Percentiles rank a stretch among this genome's conserved stretches.
phyloP scores from a whole-genome alignment of 2,329 filamentous ascomycete species.

The Mariannaea sp. region DNA sequence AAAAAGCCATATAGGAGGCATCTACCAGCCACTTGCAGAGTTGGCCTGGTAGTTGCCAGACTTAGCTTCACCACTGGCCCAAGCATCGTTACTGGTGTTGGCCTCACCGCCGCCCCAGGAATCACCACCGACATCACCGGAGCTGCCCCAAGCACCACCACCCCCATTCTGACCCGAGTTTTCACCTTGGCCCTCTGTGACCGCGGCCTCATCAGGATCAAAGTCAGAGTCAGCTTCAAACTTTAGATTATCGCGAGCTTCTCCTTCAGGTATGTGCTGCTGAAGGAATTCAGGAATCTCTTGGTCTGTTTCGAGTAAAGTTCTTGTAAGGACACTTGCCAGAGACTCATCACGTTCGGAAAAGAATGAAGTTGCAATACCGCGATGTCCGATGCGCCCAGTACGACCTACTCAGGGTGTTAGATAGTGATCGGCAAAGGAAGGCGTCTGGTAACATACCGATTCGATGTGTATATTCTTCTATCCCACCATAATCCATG shows the following conservation, averaged over 20 bases:
- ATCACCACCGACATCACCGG: slow-evolving; percentile 6
- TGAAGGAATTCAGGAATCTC: slow-evolving; percentile 81
- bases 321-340: slow-evolving; percentile 75
- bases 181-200: slow-evolving; percentile 33
- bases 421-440: not conserved
- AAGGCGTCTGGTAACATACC: slow-evolving; percentile 60
- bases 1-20: too few species aligned
- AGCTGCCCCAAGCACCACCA: slow-evolving; percentile 21
- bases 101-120: slow-evolving; percentile 12
- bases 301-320: slow-evolving; percentile 80
- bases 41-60: not conserved
- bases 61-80: slow-evolving; percentile 3
- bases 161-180: not conserved
- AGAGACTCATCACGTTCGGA: slow-evolving; percentile 76
- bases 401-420: slow-evolving; percentile 70
- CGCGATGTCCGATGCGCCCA: slow-evolving; percentile 86
- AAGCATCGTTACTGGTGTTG: slow-evolving; percentile 11
- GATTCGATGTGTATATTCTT: slow-evolving; percentile 93
- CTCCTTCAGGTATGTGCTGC: slow-evolving; percentile 63
- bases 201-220: slow-evolving; percentile 45
- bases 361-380: slow-evolving; percentile 88
- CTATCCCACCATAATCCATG: slow-evolving; percentile 78
- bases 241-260: slow-evolving; percentile 51
- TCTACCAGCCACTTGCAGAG: slow-evolving; percentile 1
- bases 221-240: slow-evolving; percentile 62